Percentiles rank a stretch among this genome's conserved stretches.
Evolutionary conservation across 192 early-diverging fungal species (phyloP).

Genomic region (Coemansia sp.): DNA sequence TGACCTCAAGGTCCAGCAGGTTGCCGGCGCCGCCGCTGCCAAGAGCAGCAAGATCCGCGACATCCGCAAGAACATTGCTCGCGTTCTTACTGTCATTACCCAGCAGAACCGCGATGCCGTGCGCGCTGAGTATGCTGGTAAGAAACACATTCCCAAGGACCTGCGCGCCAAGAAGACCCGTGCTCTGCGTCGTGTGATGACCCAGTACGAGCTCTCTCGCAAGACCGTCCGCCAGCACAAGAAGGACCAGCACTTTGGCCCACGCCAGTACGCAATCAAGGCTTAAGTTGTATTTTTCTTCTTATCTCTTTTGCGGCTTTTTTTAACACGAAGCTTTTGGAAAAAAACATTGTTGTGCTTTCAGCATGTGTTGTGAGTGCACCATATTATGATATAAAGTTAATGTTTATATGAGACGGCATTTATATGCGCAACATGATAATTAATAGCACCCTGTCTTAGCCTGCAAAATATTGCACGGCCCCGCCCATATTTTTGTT

Average conservation of each 20-base stretch:
- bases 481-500: too few species aligned
- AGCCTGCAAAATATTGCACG: too few species aligned
- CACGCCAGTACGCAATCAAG: constrained; percentile 89
- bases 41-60: constrained; percentile 70
- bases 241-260: constrained; percentile 86
- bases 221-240: constrained; percentile 91
- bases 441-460: too few species aligned
- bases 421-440: neutral
- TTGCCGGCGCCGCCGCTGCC: constrained; percentile 68
- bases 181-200: constrained; percentile 94
- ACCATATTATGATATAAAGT: neutral
- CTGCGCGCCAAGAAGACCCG: constrained; percentile 99
- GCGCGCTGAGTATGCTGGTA: constrained; percentile 86
- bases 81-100: constrained; percentile 93
- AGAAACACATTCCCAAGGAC: constrained; percentile 95
- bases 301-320: neutral
- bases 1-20: constrained; percentile 92
- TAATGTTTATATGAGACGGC: neutral
- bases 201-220: constrained; percentile 70
- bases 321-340: neutral
- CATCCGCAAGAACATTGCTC: constrained; percentile 91
- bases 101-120: constrained; percentile 89
- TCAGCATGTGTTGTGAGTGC: too few species aligned
- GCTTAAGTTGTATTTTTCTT: constrained; percentile 56
- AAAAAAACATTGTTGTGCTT: neutral